A percentile compares a stretch with the other conserved stretches of the same genome.
Evolutionary conservation across 495 filamentous ascomycete genomes (phyloP).

Genomic region (Saxophila tyrrhenica): DNA sequence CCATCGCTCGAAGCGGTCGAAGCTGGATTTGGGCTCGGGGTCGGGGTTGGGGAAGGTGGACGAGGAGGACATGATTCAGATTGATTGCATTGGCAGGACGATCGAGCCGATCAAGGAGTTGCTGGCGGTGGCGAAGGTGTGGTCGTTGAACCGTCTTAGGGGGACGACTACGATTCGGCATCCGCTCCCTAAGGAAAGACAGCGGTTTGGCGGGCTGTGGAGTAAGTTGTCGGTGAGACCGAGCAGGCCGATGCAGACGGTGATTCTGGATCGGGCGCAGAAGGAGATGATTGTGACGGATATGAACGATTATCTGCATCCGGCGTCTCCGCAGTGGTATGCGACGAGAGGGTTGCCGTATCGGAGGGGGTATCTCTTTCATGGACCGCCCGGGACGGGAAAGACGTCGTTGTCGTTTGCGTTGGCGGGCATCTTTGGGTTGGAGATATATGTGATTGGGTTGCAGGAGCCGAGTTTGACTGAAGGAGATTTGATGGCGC

Average conservation of each 20-base stretch:
- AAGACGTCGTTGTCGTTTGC: constrained; percentile 42
- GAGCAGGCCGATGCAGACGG: constrained; percentile 68
- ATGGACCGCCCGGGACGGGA: constrained; percentile 33
- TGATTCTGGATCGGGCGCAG: constrained; percentile 63
- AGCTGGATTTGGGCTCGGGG: constrained; percentile 20
- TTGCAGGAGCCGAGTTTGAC: constrained; percentile 50
- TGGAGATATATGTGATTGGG: constrained; percentile 59
- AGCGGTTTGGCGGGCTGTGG: constrained; percentile 41
- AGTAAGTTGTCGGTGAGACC: constrained; percentile 54
- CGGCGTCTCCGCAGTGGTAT: constrained; percentile 61
- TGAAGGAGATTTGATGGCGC: constrained; percentile 57
- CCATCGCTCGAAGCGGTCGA: constrained; percentile 20
- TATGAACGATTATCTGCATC: constrained; percentile 80
- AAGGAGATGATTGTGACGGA: constrained; percentile 65
- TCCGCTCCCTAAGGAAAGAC: constrained; percentile 31
- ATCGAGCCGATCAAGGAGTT: constrained; percentile 52
- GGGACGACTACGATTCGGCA: constrained; percentile 42
- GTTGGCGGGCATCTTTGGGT: constrained; percentile 57
- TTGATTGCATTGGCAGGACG: constrained; percentile 40
- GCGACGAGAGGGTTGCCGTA: constrained; percentile 48
- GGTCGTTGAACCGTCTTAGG: constrained; percentile 22
- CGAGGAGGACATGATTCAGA: constrained; percentile 34
- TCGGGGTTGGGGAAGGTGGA: constrained; percentile 14
- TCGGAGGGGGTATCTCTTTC: constrained; percentile 33
- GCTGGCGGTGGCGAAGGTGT: constrained; percentile 40